Conservation (phyloP, 2,329 filamentous ascomycete species). For the Fusarium sp. region DNA sequence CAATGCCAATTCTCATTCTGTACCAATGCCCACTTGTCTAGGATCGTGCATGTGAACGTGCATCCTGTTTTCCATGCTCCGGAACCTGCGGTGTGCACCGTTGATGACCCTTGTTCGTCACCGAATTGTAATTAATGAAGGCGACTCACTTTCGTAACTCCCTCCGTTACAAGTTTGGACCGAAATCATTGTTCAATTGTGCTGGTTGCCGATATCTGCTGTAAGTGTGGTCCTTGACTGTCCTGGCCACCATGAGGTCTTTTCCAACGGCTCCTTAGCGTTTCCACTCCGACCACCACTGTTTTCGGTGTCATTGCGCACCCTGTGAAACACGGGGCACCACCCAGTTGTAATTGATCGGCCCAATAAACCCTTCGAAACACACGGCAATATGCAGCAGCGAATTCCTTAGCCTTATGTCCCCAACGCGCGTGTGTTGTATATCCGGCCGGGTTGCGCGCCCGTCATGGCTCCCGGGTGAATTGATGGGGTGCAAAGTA, state of each 20-base stretch:
- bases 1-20: slow-evolving; percentile 10
- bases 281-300: slow-evolving; percentile 39
- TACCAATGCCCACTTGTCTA: not conserved
- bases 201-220: slow-evolving; percentile 36
- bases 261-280: slow-evolving; percentile 25
- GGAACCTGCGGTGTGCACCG: not conserved
- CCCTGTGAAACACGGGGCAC: slow-evolving; percentile 45
- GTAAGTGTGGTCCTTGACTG: slow-evolving; percentile 24
- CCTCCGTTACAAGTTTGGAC: slow-evolving; percentile 42
- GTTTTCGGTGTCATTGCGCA: slow-evolving; percentile 32
- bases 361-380: slow-evolving; percentile 41
- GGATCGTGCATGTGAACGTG: slow-evolving; percentile 16
- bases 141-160: slow-evolving; percentile 37
- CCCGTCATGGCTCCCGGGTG: slow-evolving; percentile 15
- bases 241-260: slow-evolving; percentile 30
- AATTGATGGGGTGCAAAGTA: slow-evolving; percentile 26
- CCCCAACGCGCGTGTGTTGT: slow-evolving; percentile 30
- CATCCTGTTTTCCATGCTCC: slow-evolving; percentile 9
- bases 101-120: slow-evolving; percentile 33
- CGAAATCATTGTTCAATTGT: slow-evolving; percentile 37
- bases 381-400: slow-evolving; percentile 43
- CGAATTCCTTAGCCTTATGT: slow-evolving; percentile 30
- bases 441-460: slow-evolving; percentile 27
- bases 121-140: slow-evolving; percentile 15
- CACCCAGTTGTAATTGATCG: slow-evolving; percentile 39